Evolutionary conservation across 2,329 filamentous ascomycete genomes (phyloP).

Genomic region (Plenodomus biglobosus): DNA sequence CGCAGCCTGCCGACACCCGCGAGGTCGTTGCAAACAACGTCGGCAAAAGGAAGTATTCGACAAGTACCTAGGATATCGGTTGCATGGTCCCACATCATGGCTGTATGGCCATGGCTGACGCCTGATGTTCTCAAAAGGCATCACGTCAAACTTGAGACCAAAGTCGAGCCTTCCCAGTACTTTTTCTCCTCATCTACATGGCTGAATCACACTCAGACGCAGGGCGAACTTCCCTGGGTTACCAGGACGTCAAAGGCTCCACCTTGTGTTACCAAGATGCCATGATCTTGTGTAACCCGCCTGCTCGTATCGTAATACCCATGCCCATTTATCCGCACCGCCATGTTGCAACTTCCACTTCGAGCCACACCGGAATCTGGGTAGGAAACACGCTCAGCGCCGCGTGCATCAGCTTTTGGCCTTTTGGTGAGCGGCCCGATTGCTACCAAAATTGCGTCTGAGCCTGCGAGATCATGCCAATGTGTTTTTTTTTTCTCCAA

Average conservation of each 20-base stretch:
- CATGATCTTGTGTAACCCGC: conserved; percentile 9
- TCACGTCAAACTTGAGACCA: neutral
- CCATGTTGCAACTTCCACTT: neutral
- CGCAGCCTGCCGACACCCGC: too few relatives aligned
- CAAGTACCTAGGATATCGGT: too few relatives aligned
- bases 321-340: conserved; percentile 4
- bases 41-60: too few relatives aligned
- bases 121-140: neutral
- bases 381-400: neutral
- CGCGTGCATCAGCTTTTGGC: neutral
- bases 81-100: neutral
- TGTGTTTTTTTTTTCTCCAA: neutral
- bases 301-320: conserved; percentile 5
- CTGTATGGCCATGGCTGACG: too few relatives aligned
- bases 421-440: neutral
- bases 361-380: neutral
- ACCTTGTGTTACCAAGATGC: conserved; percentile 2
- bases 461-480: neutral
- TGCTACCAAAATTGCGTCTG: neutral
- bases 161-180: neutral
- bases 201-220: neutral
- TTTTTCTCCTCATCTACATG: neutral
- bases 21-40: too few relatives aligned
- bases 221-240: neutral
- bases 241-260: conserved; percentile 4